phyloP scores from a whole-genome alignment of 768 basidiomycete species.

The Galerina sulciceps region DNA sequence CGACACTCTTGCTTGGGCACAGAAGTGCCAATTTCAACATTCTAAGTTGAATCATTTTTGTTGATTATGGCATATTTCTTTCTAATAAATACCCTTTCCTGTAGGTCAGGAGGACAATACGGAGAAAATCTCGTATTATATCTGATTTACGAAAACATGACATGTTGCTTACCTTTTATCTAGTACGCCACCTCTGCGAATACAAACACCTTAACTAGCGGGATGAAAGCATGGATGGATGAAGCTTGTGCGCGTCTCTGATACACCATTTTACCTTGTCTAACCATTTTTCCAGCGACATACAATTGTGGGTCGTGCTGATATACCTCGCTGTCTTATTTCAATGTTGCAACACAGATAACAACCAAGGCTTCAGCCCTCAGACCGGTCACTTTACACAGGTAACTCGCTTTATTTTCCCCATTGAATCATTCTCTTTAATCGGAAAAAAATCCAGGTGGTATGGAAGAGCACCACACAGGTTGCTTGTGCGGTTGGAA shows the following conservation, averaged over 20 bases:
- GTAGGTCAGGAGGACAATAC: conserved; percentile 17
- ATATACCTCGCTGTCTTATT: neutral
- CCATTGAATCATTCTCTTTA: too few species aligned
- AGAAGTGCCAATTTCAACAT: conserved; percentile 26
- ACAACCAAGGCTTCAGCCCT: conserved; percentile 24
- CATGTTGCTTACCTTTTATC: neutral
- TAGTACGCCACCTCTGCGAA: conserved; percentile 21
- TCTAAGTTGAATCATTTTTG: conserved; percentile 13
- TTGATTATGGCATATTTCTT: neutral
- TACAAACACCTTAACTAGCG: conserved; percentile 14
- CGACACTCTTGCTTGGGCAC: conserved; percentile 20
- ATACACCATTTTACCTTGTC: neutral
- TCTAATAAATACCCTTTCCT: neutral
- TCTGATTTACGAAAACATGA: neutral
- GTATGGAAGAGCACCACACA: conserved; percentile 56
- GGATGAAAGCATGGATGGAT: conserved; percentile 24
- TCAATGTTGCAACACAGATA: conserved; percentile 14
- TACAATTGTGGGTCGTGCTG: conserved; percentile 20
- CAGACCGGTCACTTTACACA: conserved; percentile 33
- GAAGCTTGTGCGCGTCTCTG: conserved; percentile 22
- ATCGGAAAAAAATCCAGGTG: conserved; percentile 30
- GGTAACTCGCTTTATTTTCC: neutral
- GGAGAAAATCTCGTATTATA: conserved; percentile 29
- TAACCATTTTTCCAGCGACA: conserved; percentile 11
- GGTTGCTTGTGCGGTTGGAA: conserved; percentile 49